phyloP scores from a whole-genome alignment of 148 eudicot species.

The Fallopia convolvulus region DNA sequence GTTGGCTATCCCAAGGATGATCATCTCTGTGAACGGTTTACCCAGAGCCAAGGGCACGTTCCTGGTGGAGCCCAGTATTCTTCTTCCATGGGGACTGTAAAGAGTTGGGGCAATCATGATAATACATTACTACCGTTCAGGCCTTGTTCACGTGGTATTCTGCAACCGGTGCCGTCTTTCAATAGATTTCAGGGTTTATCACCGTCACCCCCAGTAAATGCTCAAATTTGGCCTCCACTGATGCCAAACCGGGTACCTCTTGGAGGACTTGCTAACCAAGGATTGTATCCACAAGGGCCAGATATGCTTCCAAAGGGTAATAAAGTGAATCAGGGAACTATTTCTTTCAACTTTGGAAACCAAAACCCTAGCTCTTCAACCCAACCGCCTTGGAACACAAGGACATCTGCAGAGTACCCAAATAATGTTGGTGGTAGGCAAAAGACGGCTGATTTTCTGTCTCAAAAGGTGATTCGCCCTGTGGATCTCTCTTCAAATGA shows the following conservation, averaged over 20 bases:
- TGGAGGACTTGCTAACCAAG: conserved; percentile 11
- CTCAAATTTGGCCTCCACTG: conserved; percentile 15
- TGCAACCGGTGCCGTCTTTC: conserved; percentile 9
- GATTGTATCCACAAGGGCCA: conserved; percentile 11
- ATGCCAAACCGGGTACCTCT: conserved; percentile 15
- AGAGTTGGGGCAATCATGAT: background rate
- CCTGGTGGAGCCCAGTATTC: conserved; percentile 16
- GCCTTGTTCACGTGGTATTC: background rate
- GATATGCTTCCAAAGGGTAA: conserved; percentile 7
- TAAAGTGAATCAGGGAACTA: conserved; percentile 21
- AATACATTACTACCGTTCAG: background rate
- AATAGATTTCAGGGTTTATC: conserved; percentile 13
- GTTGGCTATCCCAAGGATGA: conserved; percentile 16
- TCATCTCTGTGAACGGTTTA: conserved; percentile 17
- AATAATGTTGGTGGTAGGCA: background rate
- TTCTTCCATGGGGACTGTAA: conserved; percentile 14
- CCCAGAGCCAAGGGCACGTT: conserved; percentile 21
- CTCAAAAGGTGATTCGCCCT: background rate
- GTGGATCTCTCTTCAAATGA: conserved; percentile 10
- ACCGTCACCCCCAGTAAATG: conserved; percentile 15
- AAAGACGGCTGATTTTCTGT: background rate
- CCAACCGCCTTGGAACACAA: conserved; percentile 10
- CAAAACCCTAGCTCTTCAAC: conserved; percentile 1
- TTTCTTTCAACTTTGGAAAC: conserved; percentile 17
- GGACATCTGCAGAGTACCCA: conserved; percentile 3